Conservation (phyloP, 495 filamentous ascomycete species). For the Thozetella sp. region DNA sequence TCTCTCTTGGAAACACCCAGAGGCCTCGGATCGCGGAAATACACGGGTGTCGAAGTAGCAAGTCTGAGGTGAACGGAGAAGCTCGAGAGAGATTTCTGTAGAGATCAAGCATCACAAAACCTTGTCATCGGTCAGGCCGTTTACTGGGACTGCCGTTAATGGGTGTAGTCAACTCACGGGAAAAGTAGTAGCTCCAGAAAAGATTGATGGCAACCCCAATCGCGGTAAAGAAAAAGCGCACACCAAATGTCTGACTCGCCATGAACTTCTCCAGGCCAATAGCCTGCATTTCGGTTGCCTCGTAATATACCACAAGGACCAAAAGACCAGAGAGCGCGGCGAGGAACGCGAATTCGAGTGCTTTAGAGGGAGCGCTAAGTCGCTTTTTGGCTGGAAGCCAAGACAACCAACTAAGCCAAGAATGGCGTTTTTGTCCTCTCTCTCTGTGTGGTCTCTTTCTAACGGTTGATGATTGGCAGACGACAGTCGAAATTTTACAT, state of each 20-base stretch:
- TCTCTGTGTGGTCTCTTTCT: no score
- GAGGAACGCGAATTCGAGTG: constrained; percentile 22
- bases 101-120: background rate
- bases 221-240: constrained; percentile 39
- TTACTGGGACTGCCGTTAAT: background rate
- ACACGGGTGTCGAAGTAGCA: background rate
- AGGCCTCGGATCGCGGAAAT: background rate
- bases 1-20: background rate
- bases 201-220: constrained; percentile 37
- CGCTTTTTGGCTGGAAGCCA: no score
- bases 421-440: no score
- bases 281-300: constrained; percentile 26
- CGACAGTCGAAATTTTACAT: no score
- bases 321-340: constrained; percentile 27
- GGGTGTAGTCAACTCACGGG: constrained; percentile 15
- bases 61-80: background rate
- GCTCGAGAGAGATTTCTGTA: background rate
- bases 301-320: constrained; percentile 39
- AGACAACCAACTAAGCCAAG: no score
- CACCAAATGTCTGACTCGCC: constrained; percentile 38
- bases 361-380: no score
- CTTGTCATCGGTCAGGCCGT: background rate
- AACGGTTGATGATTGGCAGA: no score
- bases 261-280: constrained; percentile 46
- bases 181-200: constrained; percentile 34